Percentiles rank a stretch among this genome's conserved stretches.
Conservation (phyloP, 2,329 filamentous ascomycete species). For the Chaetomium sp. region DNA sequence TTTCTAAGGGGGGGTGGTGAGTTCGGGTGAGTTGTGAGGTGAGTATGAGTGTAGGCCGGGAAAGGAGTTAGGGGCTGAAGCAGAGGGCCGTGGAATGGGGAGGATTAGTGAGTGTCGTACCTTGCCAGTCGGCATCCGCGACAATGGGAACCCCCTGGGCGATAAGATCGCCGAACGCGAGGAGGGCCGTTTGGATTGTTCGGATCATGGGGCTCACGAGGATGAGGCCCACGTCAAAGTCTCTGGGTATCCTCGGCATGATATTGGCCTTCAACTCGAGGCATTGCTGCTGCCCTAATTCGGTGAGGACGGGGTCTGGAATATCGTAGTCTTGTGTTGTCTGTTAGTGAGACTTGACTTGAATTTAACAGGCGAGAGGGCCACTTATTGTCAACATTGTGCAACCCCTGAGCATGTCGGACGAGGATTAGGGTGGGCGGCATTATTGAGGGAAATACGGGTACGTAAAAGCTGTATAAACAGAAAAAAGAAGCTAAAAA, state of each 20-base stretch:
- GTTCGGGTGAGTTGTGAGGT: background rate
- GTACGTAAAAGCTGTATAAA: too few relatives aligned
- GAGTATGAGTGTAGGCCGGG: background rate
- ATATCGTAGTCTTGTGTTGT: conserved; percentile 40
- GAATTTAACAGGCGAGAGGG: background rate
- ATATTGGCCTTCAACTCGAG: conserved; percentile 38
- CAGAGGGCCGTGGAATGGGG: too few relatives aligned
- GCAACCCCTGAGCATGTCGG: conserved; percentile 73
- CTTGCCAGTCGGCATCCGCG: conserved; percentile 59
- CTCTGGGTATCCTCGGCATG: conserved; percentile 33
- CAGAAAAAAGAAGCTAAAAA: too few relatives aligned
- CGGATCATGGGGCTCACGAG: conserved; percentile 59
- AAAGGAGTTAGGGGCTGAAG: background rate
- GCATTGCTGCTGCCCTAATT: conserved; percentile 45
- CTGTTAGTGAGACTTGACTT: conserved; percentile 19
- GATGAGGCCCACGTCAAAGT: conserved; percentile 46
- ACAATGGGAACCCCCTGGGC: conserved; percentile 47
- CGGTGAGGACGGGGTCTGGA: conserved; percentile 46
- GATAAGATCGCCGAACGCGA: conserved; percentile 53
- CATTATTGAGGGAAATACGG: conserved; percentile 31
- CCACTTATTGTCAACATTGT: conserved; percentile 47
- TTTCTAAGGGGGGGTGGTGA: conserved; percentile 36
- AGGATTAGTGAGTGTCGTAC: conserved; percentile 28
- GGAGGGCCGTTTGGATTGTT: conserved; percentile 57
- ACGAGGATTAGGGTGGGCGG: conserved; percentile 66